Base-by-base conservation (phyloP, 1,284 basidiomycete genomes). In the Coniophora puteana region DNA sequence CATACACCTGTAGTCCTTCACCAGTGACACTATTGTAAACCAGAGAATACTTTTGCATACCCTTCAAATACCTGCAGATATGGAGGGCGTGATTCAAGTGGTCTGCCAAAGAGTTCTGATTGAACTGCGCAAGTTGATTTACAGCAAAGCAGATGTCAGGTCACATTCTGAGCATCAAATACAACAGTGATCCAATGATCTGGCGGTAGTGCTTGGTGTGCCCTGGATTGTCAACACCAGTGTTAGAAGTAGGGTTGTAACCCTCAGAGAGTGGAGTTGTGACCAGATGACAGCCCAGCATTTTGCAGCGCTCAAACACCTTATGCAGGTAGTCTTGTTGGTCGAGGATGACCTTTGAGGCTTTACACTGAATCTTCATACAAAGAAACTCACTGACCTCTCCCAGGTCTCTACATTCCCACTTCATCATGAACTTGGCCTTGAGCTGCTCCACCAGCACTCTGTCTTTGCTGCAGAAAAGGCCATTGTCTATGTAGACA, bases 111-210 rank as follows among this genome's bases (percentile, higher is more conserved):
- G 45, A 45, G 23, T 44, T 40, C 8, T 28, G 12, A 4, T 18
- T 24, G 28, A 44, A 49, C 17, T 37, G 41, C 5, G 34, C 36
- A 4, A 47, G 41, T 11, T 33, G 4, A 3, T 26, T 21, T 4
- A 46, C 31, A n/a, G 45, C 37, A 20, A 36, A 42, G 1, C 34
- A 25, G 7, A 46, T 36, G 23, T 46, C 45, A 0, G 47, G 47
- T 4, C 41, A 14, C 4, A 48, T 51, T 10, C 40, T 43, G 1
- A 46, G 40, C 23, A 44, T 50, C 5, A 43, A 42, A 25, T 54
- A 59, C 30, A 52, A 51, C n/a, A 59, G 25, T 2, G 34, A 43
- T 1, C 51, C 47, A 5, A 51, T 18, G 8, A 34, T 27, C 13
- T 29, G 30, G 5, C 28, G 27, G 36, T 51, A 51, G 17, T 36